Percentiles rank a stretch among this genome's conserved stretches.
phyloP scores from a whole-genome alignment of 768 basidiomycete genomes.

The Collybia sp. region DNA sequence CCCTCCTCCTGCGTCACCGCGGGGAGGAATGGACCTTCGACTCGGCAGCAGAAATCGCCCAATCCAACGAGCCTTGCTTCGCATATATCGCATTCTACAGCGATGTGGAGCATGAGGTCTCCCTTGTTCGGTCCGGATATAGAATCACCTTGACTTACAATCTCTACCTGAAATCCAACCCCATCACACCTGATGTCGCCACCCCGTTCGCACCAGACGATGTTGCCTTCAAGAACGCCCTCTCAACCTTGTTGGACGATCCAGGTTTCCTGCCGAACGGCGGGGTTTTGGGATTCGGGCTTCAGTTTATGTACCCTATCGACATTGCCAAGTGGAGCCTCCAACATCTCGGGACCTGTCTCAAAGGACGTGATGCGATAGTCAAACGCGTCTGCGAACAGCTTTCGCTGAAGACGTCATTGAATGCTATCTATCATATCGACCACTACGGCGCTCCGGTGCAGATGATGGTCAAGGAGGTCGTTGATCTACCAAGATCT shows the following conservation, averaged over 20 bases:
- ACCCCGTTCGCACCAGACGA: neutral
- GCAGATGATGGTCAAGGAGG: neutral
- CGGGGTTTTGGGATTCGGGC: neutral
- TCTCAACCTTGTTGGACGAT: neutral
- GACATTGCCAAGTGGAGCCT: constrained; percentile 10
- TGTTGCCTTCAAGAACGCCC: neutral
- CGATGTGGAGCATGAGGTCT: constrained; percentile 38
- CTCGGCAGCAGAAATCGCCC: constrained; percentile 17
- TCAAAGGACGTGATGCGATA: neutral
- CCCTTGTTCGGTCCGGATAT: constrained; percentile 27
- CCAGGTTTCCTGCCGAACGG: neutral
- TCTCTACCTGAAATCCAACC: constrained; percentile 22
- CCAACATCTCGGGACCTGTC: neutral
- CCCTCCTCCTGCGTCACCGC: constrained; percentile 28
- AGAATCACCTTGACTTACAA: constrained; percentile 39
- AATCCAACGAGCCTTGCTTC: constrained; percentile 16
- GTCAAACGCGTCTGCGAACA: neutral
- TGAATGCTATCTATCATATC: neutral
- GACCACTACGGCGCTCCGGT: neutral
- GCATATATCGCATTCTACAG: constrained; percentile 30
- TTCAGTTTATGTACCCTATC: neutral
- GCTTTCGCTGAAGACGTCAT: neutral
- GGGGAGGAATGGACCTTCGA: constrained; percentile 32
- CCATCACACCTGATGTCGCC: neutral
- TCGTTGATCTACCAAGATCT: too few species aligned